These are phyloP conservation scores for Flueggea neowawraea DNA, from an alignment of 441 rosid species.

Conservation along the genomic window DNA sequence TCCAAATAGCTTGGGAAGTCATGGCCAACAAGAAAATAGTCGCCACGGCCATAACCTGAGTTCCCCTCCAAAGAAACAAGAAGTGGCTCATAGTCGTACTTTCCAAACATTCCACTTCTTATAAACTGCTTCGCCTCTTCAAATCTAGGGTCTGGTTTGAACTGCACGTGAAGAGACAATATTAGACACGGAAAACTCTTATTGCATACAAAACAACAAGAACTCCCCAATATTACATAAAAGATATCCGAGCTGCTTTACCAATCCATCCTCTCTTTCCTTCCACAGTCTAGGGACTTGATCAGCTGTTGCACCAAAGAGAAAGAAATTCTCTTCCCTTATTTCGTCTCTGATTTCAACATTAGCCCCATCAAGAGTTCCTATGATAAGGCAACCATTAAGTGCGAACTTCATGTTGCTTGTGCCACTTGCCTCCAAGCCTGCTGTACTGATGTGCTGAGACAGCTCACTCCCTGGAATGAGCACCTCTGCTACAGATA, in stretches of 20 bases:
- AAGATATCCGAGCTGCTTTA: slow-evolving; percentile 16
- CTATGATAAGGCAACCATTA: slow-evolving; percentile 93
- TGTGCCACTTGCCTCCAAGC: slow-evolving; percentile 99
- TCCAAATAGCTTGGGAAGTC: slow-evolving; percentile 89
- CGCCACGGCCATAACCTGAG: slow-evolving; percentile 92
- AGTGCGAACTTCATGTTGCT: slow-evolving; percentile 98
- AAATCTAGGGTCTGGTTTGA: slow-evolving; percentile 86
- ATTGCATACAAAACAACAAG: background rate
- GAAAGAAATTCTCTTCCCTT: slow-evolving; percentile 88
- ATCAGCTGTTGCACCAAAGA: slow-evolving; percentile 88
- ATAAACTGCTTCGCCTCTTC: slow-evolving; percentile 86
- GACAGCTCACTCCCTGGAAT: slow-evolving; percentile 98
- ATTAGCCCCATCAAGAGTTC: slow-evolving; percentile 96
- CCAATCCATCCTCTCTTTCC: slow-evolving; percentile 87
- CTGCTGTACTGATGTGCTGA: slow-evolving; percentile 97
- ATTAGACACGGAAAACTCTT: slow-evolving; percentile 15
- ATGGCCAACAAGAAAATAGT: slow-evolving; percentile 86
- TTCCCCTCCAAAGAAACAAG: slow-evolving; percentile 90
- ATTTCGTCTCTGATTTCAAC: slow-evolving; percentile 95
- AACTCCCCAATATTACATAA: no score
- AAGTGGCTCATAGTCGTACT: slow-evolving; percentile 79
- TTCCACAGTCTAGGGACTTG: slow-evolving; percentile 76
- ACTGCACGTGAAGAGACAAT: slow-evolving; percentile 37
- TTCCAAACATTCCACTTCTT: slow-evolving; percentile 90
- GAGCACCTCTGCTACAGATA: slow-evolving; percentile 87